Evolutionary conservation across 2,329 filamentous ascomycete genomes (phyloP).

Genomic region (Tetracladium maxilliforme): DNA sequence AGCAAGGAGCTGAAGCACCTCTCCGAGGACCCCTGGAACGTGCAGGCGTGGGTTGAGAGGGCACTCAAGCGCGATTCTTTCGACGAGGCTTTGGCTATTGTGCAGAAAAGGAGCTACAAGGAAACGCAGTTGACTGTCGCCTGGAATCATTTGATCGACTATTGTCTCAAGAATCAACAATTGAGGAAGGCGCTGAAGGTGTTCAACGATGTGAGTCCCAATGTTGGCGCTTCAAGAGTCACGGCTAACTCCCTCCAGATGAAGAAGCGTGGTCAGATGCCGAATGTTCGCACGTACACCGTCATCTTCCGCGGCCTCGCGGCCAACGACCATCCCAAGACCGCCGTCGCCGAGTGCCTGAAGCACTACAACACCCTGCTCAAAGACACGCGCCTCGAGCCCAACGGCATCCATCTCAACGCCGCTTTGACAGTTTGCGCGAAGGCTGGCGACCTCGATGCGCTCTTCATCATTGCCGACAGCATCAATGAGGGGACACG

Average conservation of each 20-base stretch:
- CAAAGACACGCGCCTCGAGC: constrained; percentile 46
- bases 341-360: constrained; percentile 53
- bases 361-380: constrained; percentile 66
- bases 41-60: too few relatives aligned
- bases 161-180: constrained; percentile 45
- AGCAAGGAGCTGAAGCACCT: too few relatives aligned
- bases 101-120: constrained; percentile 55
- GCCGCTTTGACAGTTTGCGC: constrained; percentile 75
- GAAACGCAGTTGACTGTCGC: constrained; percentile 52
- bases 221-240: constrained; percentile 3
- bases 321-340: constrained; percentile 36
- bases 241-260: constrained; percentile 38
- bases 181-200: constrained; percentile 57
- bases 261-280: constrained; percentile 80
- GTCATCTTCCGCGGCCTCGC: constrained; percentile 67
- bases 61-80: too few relatives aligned
- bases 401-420: constrained; percentile 75
- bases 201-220: constrained; percentile 63
- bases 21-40: too few relatives aligned
- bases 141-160: constrained; percentile 78
- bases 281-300: constrained; percentile 73
- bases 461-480: constrained; percentile 63
- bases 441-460: constrained; percentile 60
- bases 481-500: constrained; percentile 53
- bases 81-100: constrained; percentile 53